Evolutionary conservation across 1,284 basidiomycete species (phyloP), one percentile per base, ranked within the genome.

Genomic region (Cryptococcus wingfieldii): DNA sequence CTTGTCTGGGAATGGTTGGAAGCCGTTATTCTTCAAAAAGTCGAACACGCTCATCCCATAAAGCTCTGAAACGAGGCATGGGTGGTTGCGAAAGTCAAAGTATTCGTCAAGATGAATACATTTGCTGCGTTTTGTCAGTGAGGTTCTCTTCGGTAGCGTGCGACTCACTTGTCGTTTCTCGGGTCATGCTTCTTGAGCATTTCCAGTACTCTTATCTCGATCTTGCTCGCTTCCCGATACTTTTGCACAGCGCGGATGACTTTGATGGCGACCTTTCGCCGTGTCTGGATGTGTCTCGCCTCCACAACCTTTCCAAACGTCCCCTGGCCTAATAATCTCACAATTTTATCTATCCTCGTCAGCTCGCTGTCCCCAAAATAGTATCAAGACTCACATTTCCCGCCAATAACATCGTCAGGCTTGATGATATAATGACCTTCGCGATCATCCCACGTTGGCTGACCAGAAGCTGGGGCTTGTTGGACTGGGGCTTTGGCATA

Each of bases 301-400:
- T 98, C 91, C 53, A 98, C 94, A 28, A 99, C 96, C 77, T 98
- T 99, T 64, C 96, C 96, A 71, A 98, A 99, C 7, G 96, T 99
- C 6, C 96, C 96, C 79, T 98, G 96, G 16, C 96, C 96, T 3
- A 99, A 81, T 41, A 95, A 80, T 53, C 86, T 83, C 52, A 94
- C 84, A 54, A 95, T 97, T 59, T 89, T 88, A 82, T 94, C 91
- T 93, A 67, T 7, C 12, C 16, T n/a, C 12, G 55, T 67, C 56
- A 67, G 61, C 51, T 38, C 14, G 31, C 25, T 45, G 19, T 23
- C 23, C 23, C 23, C 7, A 18, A 16, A 6, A 47, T 50, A 53
- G 56, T 51, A 42, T 56, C 56, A 31, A 39, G 34, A 80, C 86
- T 67, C 77, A 91, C 90, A 93, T 72, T 88, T 85, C 64, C 65